Conservation (phyloP, 2,329 filamentous ascomycete genomes). For the Dactylellina parvicollis region DNA sequence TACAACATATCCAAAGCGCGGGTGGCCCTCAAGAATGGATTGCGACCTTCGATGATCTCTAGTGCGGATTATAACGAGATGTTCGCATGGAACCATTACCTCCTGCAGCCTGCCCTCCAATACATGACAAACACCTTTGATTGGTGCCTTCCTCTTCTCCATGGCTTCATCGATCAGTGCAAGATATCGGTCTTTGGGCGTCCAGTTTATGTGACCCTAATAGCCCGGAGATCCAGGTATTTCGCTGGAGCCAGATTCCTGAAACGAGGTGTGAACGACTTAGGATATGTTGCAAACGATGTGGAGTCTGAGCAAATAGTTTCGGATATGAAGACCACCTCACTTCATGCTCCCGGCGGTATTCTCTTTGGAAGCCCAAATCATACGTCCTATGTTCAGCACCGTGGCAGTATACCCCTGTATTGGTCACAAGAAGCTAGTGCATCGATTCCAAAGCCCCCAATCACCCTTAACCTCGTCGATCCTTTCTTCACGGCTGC, state of each 20-base stretch:
- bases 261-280: constrained; percentile 92
- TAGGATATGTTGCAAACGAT: constrained; percentile 77
- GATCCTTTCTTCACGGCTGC: constrained; percentile 96
- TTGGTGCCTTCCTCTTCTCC: constrained; percentile 95
- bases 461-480: constrained; percentile 85
- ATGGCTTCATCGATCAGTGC: constrained; percentile 94
- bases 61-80: constrained; percentile 83
- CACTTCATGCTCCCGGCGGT: constrained; percentile 90
- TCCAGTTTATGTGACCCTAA: constrained; percentile 89
- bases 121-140: constrained; percentile 84
- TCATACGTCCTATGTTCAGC: constrained; percentile 96
- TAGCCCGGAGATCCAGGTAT: constrained; percentile 87
- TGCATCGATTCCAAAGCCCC: constrained; percentile 93
- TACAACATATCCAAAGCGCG: constrained; percentile 88
- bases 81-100: constrained; percentile 97
- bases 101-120: constrained; percentile 77
- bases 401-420: constrained; percentile 93
- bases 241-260: constrained; percentile 95
- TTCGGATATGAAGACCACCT: constrained; percentile 91
- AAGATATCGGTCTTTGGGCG: constrained; percentile 85
- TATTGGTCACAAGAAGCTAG: constrained; percentile 98
- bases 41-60: constrained; percentile 64
- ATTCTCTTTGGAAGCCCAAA: constrained; percentile 86
- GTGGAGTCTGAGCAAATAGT: constrained; percentile 99
- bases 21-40: constrained; percentile 73